Evolutionary conservation across 176 grass and related monocot species (phyloP).

Genomic region (Neostapfia colusana): DNA sequence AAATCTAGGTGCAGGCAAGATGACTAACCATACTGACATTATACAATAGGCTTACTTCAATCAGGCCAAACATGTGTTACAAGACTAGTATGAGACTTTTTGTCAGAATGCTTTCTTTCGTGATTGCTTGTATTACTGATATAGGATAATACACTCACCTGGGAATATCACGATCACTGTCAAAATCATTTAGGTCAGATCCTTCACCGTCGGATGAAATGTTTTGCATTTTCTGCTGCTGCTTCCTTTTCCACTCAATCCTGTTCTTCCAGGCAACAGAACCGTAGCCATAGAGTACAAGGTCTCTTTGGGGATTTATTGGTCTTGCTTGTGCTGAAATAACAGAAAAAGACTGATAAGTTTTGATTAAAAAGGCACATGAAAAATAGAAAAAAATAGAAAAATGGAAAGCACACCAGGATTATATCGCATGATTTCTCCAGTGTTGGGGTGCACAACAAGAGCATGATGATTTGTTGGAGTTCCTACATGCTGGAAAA

Average conservation of each 20-base stretch:
- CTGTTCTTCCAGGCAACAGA: conserved; percentile 42
- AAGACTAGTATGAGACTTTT: background rate
- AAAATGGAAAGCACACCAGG: conserved; percentile 1
- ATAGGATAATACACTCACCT: conserved; percentile 4
- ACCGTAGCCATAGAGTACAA: conserved; percentile 33
- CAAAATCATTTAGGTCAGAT: conserved; percentile 35
- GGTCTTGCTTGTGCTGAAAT: conserved; percentile 16
- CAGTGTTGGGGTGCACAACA: conserved; percentile 24
- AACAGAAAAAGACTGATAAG: background rate
- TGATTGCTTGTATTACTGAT: background rate
- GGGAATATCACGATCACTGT: conserved; percentile 10
- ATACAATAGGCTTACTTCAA: conserved; percentile 15
- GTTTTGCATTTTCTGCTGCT: conserved; percentile 36
- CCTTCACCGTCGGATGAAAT: conserved; percentile 34
- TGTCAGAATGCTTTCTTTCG: background rate
- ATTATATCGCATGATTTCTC: conserved; percentile 34
- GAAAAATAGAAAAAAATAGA: background rate
- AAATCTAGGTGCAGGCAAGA: background rate
- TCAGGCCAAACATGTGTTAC: background rate
- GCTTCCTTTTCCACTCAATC: conserved; percentile 38
- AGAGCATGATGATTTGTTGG: conserved; percentile 34
- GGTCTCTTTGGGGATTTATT: conserved; percentile 32
- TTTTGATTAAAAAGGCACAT: background rate
- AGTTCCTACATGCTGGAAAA: conserved; percentile 39
- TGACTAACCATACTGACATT: background rate